phyloP scores from a whole-genome alignment of 164 flowering plant species.

The Tetracentron sinense region DNA sequence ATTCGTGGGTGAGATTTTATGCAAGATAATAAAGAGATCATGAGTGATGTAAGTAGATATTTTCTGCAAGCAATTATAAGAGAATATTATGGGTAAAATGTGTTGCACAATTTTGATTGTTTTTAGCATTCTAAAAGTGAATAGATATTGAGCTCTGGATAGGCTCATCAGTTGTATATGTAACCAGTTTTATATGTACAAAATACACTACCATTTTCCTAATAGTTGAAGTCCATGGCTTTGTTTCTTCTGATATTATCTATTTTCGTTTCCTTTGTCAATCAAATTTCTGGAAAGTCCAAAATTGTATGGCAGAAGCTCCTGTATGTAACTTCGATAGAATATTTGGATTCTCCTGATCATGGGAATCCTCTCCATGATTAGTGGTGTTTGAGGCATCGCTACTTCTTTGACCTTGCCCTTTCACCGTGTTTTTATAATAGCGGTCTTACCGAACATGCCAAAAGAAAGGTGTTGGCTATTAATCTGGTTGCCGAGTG shows the following conservation, averaged over 20 bases:
- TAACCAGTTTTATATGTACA: no score
- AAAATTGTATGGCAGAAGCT: no score
- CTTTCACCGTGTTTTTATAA: no score
- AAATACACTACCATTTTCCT: conserved; percentile 1
- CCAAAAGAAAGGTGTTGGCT: no score
- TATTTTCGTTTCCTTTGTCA: neutral
- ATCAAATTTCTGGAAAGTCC: no score
- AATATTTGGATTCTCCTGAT: no score
- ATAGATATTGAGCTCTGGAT: neutral
- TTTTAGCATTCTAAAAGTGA: neutral
- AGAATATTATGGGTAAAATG: conserved; percentile 1
- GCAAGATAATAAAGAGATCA: conserved; percentile 1
- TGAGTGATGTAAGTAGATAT: neutral
- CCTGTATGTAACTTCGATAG: no score
- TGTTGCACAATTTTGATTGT: conserved; percentile 9
- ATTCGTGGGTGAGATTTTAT: neutral
- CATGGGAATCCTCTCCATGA: no score
- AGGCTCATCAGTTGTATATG: neutral
- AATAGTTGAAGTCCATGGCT: neutral
- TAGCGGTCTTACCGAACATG: no score
- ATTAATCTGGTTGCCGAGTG: no score
- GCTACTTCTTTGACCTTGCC: no score
- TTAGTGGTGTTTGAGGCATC: no score
- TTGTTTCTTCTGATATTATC: neutral
- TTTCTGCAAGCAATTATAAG: conserved; percentile 1